Conservation (phyloP, 2,329 filamentous ascomycete genomes). For the Graphilbum fragrans region DNA sequence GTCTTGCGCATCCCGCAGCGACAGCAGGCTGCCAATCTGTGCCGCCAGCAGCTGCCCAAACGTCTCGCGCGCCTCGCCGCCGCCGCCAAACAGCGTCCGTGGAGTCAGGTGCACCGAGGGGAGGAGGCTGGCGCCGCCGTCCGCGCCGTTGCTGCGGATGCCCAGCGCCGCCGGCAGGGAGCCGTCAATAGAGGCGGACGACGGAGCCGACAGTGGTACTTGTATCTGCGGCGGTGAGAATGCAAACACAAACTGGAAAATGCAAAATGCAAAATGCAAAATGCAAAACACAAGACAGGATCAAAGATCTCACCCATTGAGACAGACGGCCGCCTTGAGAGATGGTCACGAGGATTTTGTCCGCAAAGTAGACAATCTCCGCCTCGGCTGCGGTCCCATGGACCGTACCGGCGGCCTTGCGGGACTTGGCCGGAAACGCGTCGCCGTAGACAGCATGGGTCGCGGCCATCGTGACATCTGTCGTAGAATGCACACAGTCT, state of each 20-base stretch:
- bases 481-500: no score
- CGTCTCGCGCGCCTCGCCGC: constrained; percentile 66
- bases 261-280: constrained; percentile 14
- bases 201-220: constrained; percentile 61
- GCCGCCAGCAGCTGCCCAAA: constrained; percentile 80
- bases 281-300: constrained; percentile 14
- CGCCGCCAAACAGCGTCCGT: constrained; percentile 75
- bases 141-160: constrained; percentile 18
- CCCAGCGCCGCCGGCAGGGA: constrained; percentile 28
- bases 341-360: constrained; percentile 84
- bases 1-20: constrained; percentile 55
- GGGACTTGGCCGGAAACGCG: constrained; percentile 42
- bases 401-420: constrained; percentile 47
- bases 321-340: constrained; percentile 75
- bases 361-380: constrained; percentile 61
- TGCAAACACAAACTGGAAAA: no score
- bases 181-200: constrained; percentile 52
- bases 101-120: constrained; percentile 76
- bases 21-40: constrained; percentile 73
- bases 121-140: constrained; percentile 28
- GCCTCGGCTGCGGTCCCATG: constrained; percentile 61
- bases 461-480: no score
- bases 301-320: constrained; percentile 63
- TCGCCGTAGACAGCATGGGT: no score
- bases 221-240: constrained; percentile 43